Conservation (phyloP, 257 asterid genomes). For the Fraxinus americana region DNA sequence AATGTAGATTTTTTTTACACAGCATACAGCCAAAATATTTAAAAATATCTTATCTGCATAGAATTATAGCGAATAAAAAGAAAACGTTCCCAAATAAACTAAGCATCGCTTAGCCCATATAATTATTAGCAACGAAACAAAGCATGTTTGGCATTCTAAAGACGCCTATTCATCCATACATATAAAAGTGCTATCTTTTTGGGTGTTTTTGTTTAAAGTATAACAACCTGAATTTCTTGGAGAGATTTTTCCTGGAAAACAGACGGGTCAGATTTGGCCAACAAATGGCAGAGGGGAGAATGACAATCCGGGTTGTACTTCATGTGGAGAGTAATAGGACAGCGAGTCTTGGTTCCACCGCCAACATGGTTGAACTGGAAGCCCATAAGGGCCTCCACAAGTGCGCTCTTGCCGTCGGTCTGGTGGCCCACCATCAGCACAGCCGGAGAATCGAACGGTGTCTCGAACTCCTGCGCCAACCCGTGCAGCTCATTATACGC, state of each 20-base stretch:
- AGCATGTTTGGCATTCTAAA: not conserved
- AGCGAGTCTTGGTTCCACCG: constrained; percentile 97
- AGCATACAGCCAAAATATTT: not conserved
- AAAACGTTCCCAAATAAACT: not conserved
- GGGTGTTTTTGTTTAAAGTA: not conserved
- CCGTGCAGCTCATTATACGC: constrained; percentile 93
- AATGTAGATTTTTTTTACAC: not conserved
- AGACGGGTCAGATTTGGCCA: constrained; percentile 79
- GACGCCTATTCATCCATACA: not conserved
- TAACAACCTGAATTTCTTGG: constrained; percentile 69
- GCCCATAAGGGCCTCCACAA: constrained; percentile 94
- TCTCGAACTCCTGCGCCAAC: constrained; percentile 88
- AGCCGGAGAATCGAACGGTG: constrained; percentile 98
- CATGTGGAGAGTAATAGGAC: constrained; percentile 96
- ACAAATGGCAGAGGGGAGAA: constrained; percentile 74
- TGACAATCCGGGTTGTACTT: constrained; percentile 81
- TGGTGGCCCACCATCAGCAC: constrained; percentile 96
- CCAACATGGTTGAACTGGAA: constrained; percentile 99
- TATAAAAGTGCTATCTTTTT: not conserved
- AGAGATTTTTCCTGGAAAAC: constrained; percentile 71
- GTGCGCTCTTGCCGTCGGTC: constrained; percentile 95
- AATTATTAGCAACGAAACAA: not conserved
- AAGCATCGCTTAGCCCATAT: not conserved
- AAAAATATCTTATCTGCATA: not conserved
- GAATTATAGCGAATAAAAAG: not conserved